These are phyloP conservation scores for Kandelia obovata DNA, from an alignment of 345 rosid species.

Conservation along the genomic window DNA sequence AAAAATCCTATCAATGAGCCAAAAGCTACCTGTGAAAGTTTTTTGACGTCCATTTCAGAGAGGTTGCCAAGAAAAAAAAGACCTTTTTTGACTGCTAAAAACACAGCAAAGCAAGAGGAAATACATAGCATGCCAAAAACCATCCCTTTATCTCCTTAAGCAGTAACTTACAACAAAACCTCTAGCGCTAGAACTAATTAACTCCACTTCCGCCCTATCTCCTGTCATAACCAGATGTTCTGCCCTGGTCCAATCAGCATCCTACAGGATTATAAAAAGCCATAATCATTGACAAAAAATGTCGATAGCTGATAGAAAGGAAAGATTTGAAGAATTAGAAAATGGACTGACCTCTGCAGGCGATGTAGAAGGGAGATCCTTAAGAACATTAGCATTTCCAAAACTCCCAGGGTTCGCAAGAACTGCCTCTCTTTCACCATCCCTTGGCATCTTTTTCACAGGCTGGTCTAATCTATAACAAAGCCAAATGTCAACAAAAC, in stretches of 20 bases:
- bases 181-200: conserved; percentile 69
- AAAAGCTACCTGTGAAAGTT: conserved; percentile 62
- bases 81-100: conserved; percentile 8
- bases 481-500: conserved; percentile 20
- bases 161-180: conserved; percentile 75
- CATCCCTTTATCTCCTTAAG: background rate
- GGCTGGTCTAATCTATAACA: conserved; percentile 61
- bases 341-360: conserved; percentile 50
- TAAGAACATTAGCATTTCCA: conserved; percentile 33
- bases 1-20: conserved; percentile 82
- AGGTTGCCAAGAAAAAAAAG: conserved; percentile 7
- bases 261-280: conserved; percentile 41
- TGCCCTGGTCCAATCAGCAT: conserved; percentile 71
- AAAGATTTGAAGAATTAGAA: background rate
- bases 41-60: conserved; percentile 4
- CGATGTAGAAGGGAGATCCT: conserved; percentile 38
- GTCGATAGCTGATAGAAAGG: conserved; percentile 4
- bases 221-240: conserved; percentile 56
- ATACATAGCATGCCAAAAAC: background rate
- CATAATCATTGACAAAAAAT: conserved; percentile 19
- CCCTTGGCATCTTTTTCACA: conserved; percentile 29
- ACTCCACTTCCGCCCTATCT: conserved; percentile 64
- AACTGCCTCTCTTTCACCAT: conserved; percentile 25
- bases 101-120: conserved; percentile 3
- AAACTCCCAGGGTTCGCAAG: conserved; percentile 24